Evolutionary conservation across 768 basidiomycete genomes (phyloP).

Genomic region (Tremella yokohamensis): DNA sequence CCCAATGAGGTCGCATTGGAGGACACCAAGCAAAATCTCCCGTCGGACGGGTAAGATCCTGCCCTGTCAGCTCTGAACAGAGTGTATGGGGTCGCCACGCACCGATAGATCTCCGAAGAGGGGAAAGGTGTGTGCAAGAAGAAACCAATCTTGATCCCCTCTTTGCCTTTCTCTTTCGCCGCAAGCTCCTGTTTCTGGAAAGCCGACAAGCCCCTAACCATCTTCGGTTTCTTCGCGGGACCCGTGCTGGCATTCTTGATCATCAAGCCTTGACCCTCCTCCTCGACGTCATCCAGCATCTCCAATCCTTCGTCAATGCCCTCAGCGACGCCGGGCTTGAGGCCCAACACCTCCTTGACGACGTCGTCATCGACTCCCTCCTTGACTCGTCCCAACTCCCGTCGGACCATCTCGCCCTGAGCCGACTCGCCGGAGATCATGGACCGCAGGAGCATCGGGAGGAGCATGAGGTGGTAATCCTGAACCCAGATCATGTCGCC

Average conservation of each 20-base stretch:
- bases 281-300: slow-evolving; percentile 55
- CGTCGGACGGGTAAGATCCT: slow-evolving; percentile 95
- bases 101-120: slow-evolving; percentile 95
- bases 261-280: slow-evolving; percentile 57
- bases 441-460: slow-evolving; percentile 89
- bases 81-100: slow-evolving; percentile 37
- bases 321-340: slow-evolving; percentile 24
- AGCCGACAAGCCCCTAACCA: slow-evolving; percentile 28
- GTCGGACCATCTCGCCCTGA: slow-evolving; percentile 46
- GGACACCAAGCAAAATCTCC: slow-evolving; percentile 92
- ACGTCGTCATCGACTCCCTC: slow-evolving; percentile 48
- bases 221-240: slow-evolving; percentile 44
- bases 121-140: slow-evolving; percentile 99
- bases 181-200: slow-evolving; percentile 45
- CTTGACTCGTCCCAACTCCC: slow-evolving; percentile 55
- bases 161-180: slow-evolving; percentile 49
- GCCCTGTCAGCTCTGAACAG: slow-evolving; percentile 8
- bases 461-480: slow-evolving; percentile 69
- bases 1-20: slow-evolving; percentile 95
- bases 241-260: slow-evolving; percentile 52
- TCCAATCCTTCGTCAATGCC: slow-evolving; percentile 42
- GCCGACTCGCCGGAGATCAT: slow-evolving; percentile 57
- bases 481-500: slow-evolving; percentile 99
- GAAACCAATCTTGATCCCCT: slow-evolving; percentile 85
- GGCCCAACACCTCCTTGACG: slow-evolving; percentile 42